phyloP scores from a whole-genome alignment of 768 basidiomycete genomes.

The Pleurotus djamor region DNA sequence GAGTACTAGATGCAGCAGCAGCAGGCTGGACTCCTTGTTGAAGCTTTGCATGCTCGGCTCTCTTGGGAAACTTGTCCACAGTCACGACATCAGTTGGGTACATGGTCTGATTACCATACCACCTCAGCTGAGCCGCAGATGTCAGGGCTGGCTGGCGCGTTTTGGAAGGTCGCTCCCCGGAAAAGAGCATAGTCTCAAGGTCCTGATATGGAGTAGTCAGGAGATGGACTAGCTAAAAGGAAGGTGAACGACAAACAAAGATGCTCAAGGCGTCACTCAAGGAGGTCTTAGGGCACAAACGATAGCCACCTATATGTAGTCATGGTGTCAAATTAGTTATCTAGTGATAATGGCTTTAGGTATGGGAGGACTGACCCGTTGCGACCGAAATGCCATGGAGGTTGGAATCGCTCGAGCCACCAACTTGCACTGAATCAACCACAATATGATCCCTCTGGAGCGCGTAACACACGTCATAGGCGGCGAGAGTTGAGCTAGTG shows the following conservation, averaged over 20 bases:
- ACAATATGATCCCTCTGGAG: conserved; percentile 16
- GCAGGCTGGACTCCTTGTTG: conserved; percentile 16
- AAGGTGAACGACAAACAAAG: conserved; percentile 15
- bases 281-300: conserved; percentile 22
- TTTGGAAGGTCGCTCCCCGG: conserved; percentile 19
- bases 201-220: conserved; percentile 13
- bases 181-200: conserved; percentile 24
- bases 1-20: neutral
- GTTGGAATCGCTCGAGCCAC: conserved; percentile 9
- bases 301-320: conserved; percentile 21
- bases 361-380: conserved; percentile 14
- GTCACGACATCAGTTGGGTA: conserved; percentile 21
- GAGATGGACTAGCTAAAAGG: neutral
- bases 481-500: conserved; percentile 14
- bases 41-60: conserved; percentile 18
- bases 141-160: conserved; percentile 5
- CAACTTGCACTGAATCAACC: conserved; percentile 27
- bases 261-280: conserved; percentile 24
- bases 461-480: conserved; percentile 16
- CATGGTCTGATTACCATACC: conserved; percentile 7
- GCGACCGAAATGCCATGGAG: conserved; percentile 24
- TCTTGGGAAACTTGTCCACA: conserved; percentile 19
- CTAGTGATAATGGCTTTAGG: neutral
- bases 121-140: neutral
- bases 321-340: neutral